Evolutionary conservation across 108 stramenopile genomes (phyloP).

Genomic region (Skeletonema grethae): DNA sequence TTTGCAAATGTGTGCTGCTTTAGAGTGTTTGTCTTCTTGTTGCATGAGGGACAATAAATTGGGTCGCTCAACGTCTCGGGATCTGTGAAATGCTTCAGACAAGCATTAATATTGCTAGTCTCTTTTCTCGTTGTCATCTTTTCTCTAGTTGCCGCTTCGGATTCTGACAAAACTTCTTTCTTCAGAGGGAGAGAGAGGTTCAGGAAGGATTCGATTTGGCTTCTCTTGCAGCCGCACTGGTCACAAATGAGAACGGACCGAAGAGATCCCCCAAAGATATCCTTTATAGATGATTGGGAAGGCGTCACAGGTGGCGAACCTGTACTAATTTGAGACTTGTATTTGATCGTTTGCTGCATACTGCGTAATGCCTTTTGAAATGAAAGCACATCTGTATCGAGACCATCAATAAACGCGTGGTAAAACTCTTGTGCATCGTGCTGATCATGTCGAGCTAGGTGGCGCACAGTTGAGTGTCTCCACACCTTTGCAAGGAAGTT

Average conservation of each 20-base stretch:
- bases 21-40: slow-evolving; percentile 54
- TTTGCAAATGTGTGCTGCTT: slow-evolving; percentile 79
- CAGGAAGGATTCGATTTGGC: slow-evolving; percentile 68
- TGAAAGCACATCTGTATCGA: slow-evolving; percentile 39
- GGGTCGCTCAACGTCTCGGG: slow-evolving; percentile 65
- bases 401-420: slow-evolving; percentile 78
- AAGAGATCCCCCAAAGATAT: slow-evolving; percentile 74
- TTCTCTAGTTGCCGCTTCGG: slow-evolving; percentile 53
- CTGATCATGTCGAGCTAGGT: slow-evolving; percentile 85
- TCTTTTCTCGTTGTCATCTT: slow-evolving; percentile 9
- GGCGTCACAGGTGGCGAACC: neutral
- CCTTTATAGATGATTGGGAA: slow-evolving; percentile 43
- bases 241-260: slow-evolving; percentile 76
- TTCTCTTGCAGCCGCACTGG: slow-evolving; percentile 69
- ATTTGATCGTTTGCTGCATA: slow-evolving; percentile 19
- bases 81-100: slow-evolving; percentile 66
- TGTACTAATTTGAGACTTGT: neutral
- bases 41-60: slow-evolving; percentile 66
- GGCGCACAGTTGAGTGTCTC: slow-evolving; percentile 69
- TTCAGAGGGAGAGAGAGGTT: slow-evolving; percentile 74
- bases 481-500: slow-evolving; percentile 84
- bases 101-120: slow-evolving; percentile 52
- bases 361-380: slow-evolving; percentile 19
- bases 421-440: slow-evolving; percentile 93
- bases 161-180: slow-evolving; percentile 61